These are phyloP conservation scores for Prosopis cineraria DNA, from an alignment of 306 rosid genomes.

Conservation along the genomic window DNA sequence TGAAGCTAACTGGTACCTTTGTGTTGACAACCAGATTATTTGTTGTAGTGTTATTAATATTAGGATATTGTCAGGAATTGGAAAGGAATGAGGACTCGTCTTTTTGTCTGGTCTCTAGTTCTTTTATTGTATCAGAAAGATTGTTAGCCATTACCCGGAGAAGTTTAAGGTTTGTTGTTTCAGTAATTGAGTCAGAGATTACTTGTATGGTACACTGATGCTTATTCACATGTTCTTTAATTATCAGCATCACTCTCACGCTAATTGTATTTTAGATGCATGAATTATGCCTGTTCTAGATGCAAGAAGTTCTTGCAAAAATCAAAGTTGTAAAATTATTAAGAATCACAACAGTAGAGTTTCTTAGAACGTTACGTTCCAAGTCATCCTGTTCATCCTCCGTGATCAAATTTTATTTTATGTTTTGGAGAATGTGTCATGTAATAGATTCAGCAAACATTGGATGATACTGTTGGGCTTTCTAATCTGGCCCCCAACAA, in stretches of 20 bases:
- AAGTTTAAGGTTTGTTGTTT: neutral
- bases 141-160: neutral
- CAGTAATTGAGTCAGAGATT: neutral
- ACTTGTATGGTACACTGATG: neutral
- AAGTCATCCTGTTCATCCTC: neutral
- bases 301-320: neutral
- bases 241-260: too few relatives aligned
- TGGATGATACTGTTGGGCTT: too few relatives aligned
- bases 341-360: neutral
- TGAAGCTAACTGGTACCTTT: constrained; percentile 41
- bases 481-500: too few relatives aligned
- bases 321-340: neutral
- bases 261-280: neutral
- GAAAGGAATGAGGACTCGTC: constrained; percentile 33
- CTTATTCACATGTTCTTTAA: neutral
- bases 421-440: too few relatives aligned
- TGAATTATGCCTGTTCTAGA: neutral
- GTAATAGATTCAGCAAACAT: too few relatives aligned
- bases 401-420: too few relatives aligned
- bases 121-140: neutral
- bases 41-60: constrained; percentile 31
- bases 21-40: constrained; percentile 49
- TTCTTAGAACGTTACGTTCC: neutral
- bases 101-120: constrained; percentile 7
- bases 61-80: constrained; percentile 39